These are phyloP conservation scores for Oemleria cerasiformis DNA, from an alignment of 306 rosid genomes.

Conservation along the genomic window DNA sequence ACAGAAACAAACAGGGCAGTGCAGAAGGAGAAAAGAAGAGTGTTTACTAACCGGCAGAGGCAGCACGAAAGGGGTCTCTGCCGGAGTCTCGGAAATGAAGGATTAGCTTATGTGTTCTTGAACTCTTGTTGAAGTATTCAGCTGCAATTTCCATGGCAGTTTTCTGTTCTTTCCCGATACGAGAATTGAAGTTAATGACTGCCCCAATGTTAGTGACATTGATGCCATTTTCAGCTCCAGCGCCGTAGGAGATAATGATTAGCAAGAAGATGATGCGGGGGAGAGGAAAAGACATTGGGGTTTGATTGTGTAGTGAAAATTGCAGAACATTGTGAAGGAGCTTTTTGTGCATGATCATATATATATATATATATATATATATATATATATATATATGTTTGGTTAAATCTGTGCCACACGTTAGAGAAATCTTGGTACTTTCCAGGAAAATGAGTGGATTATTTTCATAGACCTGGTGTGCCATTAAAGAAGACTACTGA, in stretches of 20 bases:
- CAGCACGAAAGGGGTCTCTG: slow-evolving; percentile 18
- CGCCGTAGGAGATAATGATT: slow-evolving; percentile 9
- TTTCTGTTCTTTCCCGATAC: slow-evolving; percentile 41
- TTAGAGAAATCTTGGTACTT: background rate
- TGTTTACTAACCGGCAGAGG: slow-evolving; percentile 23
- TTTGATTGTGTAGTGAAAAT: no score
- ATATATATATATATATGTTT: background rate
- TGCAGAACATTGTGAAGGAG: no score
- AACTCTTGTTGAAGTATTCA: slow-evolving; percentile 27
- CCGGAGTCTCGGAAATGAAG: slow-evolving; percentile 20
- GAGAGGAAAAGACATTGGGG: background rate
- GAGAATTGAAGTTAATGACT: slow-evolving; percentile 37
- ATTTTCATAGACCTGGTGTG: background rate
- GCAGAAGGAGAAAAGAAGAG: slow-evolving; percentile 11
- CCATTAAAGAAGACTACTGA: background rate
- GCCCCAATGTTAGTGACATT: slow-evolving; percentile 30
- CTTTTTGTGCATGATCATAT: no score
- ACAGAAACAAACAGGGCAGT: slow-evolving; percentile 17
- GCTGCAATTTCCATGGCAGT: slow-evolving; percentile 49
- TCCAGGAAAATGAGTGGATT: background rate
- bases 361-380: no score
- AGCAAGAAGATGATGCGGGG: background rate
- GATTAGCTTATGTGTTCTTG: slow-evolving; percentile 11
- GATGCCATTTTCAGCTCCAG: slow-evolving; percentile 15
- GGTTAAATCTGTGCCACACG: background rate